Base-by-base conservation (phyloP, 2,329 filamentous ascomycete species). In the Aspergillus vadensis region DNA sequence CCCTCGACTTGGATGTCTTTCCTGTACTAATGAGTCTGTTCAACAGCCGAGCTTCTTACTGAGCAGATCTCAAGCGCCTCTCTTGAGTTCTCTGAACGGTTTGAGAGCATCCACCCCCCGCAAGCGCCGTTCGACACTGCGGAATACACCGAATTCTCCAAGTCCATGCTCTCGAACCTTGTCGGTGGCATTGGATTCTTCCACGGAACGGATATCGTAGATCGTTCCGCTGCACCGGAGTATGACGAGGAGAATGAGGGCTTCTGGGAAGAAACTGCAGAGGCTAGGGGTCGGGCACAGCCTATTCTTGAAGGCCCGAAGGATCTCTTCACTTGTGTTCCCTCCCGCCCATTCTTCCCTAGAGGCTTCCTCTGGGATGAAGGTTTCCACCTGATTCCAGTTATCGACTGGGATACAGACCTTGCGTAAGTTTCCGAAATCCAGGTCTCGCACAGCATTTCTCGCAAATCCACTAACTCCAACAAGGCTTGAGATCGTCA, bases 301-400 rank as follows among this genome's bases (percentile, higher is more conserved):
- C 88, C 92, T 65, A 82, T 86, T 61, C 77, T 89, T 0, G 92
- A 96, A 71, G 91, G 91, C 0, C 92, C 94, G 1, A 91, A 89
- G 57, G 91, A 97, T 74, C 85, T 99, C 2, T 98, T 93, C 74
- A 96, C 93, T 6, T 91, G 88, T 69, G 89, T 98, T 59, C 95
- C 95, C 0, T 98, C 94, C 8, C 84, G 95, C 4, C 91, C 95
- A 0, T 99, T 99, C 81, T 99, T 99, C 78, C 95, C 95, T 1
- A 86, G 95, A 63, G 95, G 95, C 0, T 99, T 99, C 75, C 83
- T 98, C 4, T 99, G 95, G 95, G 95, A 99, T 70, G 95, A 99
- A 76, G 95, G 95, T 0, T 99, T 98, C 78, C 95, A 99, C 72
- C 82, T 99, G 38, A 81, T 97, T 51, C 93, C 93, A 1, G 88